Conservation (phyloP, 1,284 basidiomycete genomes). For the Ustilago loliicola region DNA sequence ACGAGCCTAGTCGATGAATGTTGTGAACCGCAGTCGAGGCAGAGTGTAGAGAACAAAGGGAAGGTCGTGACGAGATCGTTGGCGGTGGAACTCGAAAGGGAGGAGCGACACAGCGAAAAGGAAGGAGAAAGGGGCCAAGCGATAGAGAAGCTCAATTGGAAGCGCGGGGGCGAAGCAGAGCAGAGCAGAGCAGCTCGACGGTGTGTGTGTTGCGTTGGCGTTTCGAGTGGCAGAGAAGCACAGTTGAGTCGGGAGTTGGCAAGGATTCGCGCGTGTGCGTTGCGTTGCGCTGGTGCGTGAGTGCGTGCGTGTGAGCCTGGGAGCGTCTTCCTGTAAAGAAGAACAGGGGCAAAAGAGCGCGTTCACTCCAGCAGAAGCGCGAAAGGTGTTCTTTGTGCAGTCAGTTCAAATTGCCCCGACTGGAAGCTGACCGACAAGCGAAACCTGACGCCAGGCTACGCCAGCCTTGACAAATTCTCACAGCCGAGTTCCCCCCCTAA, state of each 20-base stretch:
- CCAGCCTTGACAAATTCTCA: neutral
- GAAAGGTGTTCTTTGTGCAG: neutral
- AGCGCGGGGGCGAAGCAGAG: neutral
- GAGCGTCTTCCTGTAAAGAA: too few species aligned
- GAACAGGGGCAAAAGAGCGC: neutral
- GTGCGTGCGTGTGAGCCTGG: constrained; percentile 1
- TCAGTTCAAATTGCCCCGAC: neutral
- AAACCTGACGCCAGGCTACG: constrained; percentile 4
- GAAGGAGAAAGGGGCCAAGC: neutral
- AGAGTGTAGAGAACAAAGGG: neutral
- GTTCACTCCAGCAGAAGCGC: neutral
- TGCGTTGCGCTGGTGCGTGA: constrained; percentile 9
- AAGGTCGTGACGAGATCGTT: neutral
- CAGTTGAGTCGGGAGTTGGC: neutral
- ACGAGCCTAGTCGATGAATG: neutral
- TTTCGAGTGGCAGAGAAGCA: constrained; percentile 6
- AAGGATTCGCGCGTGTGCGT: constrained; percentile 3
- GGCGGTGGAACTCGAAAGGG: neutral
- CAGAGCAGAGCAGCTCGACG: neutral
- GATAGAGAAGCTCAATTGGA: neutral
- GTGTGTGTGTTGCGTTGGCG: constrained; percentile 19
- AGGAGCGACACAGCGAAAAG: neutral
- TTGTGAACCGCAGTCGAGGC: neutral
- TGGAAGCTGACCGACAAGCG: constrained; percentile 5
- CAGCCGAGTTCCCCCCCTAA: neutral